Conservation (phyloP, 129 eudicot genomes). For the Flaveria ramosissima region DNA sequence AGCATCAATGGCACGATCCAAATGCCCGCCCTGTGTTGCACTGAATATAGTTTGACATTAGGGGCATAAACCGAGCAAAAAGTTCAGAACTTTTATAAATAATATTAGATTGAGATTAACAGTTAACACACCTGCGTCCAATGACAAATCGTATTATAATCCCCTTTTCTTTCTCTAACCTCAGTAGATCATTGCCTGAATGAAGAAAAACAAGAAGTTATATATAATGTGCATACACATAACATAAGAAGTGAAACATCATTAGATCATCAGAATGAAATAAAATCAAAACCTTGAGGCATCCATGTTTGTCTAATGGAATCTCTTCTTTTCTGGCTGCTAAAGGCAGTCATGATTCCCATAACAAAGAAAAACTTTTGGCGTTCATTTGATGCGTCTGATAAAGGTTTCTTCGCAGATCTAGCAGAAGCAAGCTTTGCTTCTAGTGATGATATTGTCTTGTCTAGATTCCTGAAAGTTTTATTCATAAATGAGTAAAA, state of each 20-base stretch:
- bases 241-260: neutral
- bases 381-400: slow-evolving; percentile 33
- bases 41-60: slow-evolving; percentile 28
- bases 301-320: slow-evolving; percentile 91
- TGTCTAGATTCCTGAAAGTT: slow-evolving; percentile 74
- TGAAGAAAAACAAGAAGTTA: slow-evolving; percentile 1
- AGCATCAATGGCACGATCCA: slow-evolving; percentile 84
- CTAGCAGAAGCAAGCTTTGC: slow-evolving; percentile 72
- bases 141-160: slow-evolving; percentile 79
- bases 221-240: neutral
- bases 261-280: neutral
- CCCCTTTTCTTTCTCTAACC: slow-evolving; percentile 83
- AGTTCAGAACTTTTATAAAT: neutral
- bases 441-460: slow-evolving; percentile 75
- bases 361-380: slow-evolving; percentile 77
- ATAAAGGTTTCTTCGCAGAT: slow-evolving; percentile 46
- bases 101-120: neutral
- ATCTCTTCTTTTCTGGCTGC: slow-evolving; percentile 89
- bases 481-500: slow-evolving; percentile 11
- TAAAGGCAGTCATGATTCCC: slow-evolving; percentile 89
- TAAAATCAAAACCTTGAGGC: slow-evolving; percentile 69
- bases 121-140: slow-evolving; percentile 71
- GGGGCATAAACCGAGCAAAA: neutral
- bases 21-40: slow-evolving; percentile 71
- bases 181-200: slow-evolving; percentile 59